These are phyloP conservation scores for Didymella pinodella DNA, from an alignment of 2,329 filamentous ascomycete species.

Conservation along the genomic window DNA sequence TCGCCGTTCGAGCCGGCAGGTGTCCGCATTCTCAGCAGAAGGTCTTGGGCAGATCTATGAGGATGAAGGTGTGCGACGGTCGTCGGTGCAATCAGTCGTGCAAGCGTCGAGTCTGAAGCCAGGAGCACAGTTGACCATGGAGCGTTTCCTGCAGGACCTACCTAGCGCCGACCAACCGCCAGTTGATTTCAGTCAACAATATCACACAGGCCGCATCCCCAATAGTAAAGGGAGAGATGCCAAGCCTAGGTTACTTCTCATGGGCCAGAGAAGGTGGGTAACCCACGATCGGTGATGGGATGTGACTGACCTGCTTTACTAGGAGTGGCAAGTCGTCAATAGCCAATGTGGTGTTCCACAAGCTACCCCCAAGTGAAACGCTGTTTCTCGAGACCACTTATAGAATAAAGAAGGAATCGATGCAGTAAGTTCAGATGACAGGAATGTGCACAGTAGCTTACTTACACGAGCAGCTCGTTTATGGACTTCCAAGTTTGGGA, in stretches of 20 bases:
- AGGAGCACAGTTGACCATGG: conserved; percentile 53
- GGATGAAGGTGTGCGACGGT: conserved; percentile 26
- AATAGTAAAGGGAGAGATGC: conserved; percentile 63
- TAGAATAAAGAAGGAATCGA: conserved; percentile 90
- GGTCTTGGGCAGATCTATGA: conserved; percentile 20
- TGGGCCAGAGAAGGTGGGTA: conserved; percentile 90
- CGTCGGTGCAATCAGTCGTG: conserved; percentile 24
- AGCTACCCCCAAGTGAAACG: conserved; percentile 93
- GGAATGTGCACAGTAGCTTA: conserved; percentile 6
- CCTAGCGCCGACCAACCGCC: conserved; percentile 52
- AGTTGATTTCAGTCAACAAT: conserved; percentile 49
- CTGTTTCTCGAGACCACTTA: conserved; percentile 95
- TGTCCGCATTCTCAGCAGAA: conserved; percentile 19
- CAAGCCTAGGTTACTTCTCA: conserved; percentile 87
- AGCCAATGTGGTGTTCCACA: conserved; percentile 98
- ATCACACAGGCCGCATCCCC: conserved; percentile 54
- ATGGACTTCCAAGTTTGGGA: conserved; percentile 99
- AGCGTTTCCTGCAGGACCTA: conserved; percentile 54
- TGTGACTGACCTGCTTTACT: conserved; percentile 27
- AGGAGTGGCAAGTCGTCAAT: conserved; percentile 99
- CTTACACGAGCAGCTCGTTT: conserved; percentile 73
- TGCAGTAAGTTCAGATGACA: conserved; percentile 71
- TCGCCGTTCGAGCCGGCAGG: conserved; percentile 19
- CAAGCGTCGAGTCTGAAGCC: conserved; percentile 46
- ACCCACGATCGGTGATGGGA: background rate